Conservation (phyloP, 1,284 basidiomycete species). For the Puccinia polysora region DNA sequence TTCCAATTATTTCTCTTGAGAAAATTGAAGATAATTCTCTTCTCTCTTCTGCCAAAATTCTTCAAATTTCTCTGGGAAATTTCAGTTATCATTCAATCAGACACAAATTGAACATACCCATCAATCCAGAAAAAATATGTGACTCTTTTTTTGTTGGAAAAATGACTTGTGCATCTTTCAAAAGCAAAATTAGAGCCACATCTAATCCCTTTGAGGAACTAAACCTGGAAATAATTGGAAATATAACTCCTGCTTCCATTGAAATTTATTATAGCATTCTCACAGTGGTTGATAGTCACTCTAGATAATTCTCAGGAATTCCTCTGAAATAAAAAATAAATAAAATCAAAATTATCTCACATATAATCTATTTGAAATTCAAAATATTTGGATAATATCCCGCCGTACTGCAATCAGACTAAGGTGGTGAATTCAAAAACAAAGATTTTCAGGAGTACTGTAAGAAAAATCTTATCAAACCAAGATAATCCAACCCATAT, state of each 20-base stretch:
- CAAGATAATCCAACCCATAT: background rate
- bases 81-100: background rate
- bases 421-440: slow-evolving; percentile 2
- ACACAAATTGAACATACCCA: background rate
- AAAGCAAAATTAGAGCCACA: background rate
- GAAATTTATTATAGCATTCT: background rate
- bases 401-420: background rate
- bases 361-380: background rate
- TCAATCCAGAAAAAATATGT: background rate
- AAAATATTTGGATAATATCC: background rate
- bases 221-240: background rate
- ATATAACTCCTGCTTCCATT: background rate
- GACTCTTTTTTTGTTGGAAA: background rate
- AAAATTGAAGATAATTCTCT: background rate
- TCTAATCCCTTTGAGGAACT: background rate
- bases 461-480: background rate
- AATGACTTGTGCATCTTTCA: background rate
- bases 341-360: background rate
- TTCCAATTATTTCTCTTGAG: background rate
- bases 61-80: background rate
- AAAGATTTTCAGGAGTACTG: background rate
- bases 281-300: background rate
- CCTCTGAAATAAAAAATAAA: background rate
- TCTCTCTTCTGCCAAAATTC: background rate
- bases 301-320: background rate